Conservation (phyloP, 306 rosid species). For the Glycyrrhiza uralensis region DNA sequence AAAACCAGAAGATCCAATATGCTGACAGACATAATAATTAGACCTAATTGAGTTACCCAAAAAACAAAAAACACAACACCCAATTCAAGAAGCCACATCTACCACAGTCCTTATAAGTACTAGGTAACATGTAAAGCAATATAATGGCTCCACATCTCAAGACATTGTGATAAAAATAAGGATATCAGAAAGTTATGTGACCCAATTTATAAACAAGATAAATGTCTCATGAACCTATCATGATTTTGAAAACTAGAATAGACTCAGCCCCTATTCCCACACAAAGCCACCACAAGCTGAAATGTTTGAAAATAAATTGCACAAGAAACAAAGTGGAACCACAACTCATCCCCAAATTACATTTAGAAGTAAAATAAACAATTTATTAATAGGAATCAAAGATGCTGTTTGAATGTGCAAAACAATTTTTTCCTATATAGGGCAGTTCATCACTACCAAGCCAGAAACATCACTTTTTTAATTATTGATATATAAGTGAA, state of each 20-base stretch:
- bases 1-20: constrained; percentile 10
- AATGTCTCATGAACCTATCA: neutral
- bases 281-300: neutral
- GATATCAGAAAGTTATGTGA: neutral
- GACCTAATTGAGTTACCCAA: neutral
- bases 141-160: neutral
- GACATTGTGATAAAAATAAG: neutral
- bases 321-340: neutral
- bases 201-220: neutral
- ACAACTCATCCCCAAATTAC: neutral
- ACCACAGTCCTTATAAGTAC: neutral
- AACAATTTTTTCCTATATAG: neutral
- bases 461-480: too few species aligned
- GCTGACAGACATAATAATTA: constrained; percentile 5
- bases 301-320: neutral
- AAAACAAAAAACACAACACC: neutral
- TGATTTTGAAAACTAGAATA: neutral
- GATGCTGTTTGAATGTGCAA: neutral
- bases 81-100: neutral
- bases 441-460: neutral
- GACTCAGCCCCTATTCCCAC: neutral
- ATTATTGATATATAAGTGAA: neutral
- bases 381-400: neutral
- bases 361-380: neutral
- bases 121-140: neutral